Evolutionary conservation across 176 grass and related monocot species (phyloP).

Genomic region (Tuctoria greenei): DNA sequence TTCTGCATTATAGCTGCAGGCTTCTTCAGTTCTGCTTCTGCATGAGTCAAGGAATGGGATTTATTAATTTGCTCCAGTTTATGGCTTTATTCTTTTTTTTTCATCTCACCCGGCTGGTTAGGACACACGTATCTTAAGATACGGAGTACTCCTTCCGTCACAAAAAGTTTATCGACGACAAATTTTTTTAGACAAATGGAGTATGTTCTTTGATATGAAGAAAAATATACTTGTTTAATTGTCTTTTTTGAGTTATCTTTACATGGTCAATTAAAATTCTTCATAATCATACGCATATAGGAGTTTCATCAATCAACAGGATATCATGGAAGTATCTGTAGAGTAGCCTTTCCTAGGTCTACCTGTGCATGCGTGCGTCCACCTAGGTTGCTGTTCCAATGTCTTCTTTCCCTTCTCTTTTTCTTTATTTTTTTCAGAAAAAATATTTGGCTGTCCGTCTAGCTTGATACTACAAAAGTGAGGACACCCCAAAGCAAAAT

Average conservation of each 20-base stretch:
- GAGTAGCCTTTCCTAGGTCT: constrained; percentile 32
- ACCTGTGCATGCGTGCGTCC: constrained; percentile 2
- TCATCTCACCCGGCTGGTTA: not conserved
- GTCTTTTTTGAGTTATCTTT: not conserved
- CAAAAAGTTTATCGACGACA: no score
- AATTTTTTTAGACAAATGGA: no score
- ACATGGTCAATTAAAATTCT: not conserved
- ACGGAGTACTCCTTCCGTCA: no score
- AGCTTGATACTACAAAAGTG: no score
- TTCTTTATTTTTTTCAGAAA: not conserved
- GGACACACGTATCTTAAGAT: not conserved
- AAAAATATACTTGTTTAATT: not conserved
- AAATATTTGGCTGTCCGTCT: not conserved
- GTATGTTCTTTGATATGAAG: not conserved
- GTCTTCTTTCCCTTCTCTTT: not conserved
- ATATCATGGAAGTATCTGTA: not conserved
- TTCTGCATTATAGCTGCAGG: not conserved
- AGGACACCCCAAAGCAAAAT: not conserved
- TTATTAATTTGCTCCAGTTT: not conserved
- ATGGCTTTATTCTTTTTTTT: not conserved
- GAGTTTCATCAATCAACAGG: constrained; percentile 13
- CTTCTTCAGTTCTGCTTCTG: not conserved
- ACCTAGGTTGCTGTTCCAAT: constrained; percentile 15
- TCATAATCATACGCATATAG: not conserved
- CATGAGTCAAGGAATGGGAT: not conserved